Evolutionary conservation across 2,329 filamentous ascomycete species (phyloP).

Genomic region (Pyricularia pennisetigena): DNA sequence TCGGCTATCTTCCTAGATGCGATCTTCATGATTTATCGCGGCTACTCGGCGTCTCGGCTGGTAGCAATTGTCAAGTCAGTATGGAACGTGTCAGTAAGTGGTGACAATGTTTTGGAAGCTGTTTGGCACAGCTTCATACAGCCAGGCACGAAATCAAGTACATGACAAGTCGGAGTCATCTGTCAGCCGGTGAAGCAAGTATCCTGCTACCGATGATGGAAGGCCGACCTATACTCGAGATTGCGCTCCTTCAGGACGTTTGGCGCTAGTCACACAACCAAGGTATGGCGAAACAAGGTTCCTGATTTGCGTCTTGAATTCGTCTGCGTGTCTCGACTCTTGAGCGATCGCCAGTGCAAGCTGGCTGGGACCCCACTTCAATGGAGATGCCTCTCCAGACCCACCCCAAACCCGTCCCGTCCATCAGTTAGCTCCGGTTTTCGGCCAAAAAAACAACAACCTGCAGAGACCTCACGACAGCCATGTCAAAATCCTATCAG

Average conservation of each 20-base stretch:
- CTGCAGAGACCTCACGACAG: not conserved
- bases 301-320: not conserved
- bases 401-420: not conserved
- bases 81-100: not conserved
- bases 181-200: too few relatives aligned
- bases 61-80: not conserved
- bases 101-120: not conserved
- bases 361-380: too few relatives aligned
- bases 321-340: not conserved
- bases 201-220: not conserved
- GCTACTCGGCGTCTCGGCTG: too few relatives aligned
- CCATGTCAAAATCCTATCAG: not conserved
- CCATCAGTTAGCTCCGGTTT: not conserved
- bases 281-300: not conserved
- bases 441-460: not conserved
- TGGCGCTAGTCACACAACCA: not conserved
- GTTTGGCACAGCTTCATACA: not conserved
- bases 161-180: not conserved
- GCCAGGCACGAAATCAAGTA: not conserved
- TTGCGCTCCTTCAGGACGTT: not conserved
- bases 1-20: too few relatives aligned
- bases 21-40: too few relatives aligned
- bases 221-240: not conserved
- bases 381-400: not conserved
- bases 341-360: not conserved